Evolutionary conservation across 1,284 basidiomycete species (phyloP).

Genomic region (Thecaphora thlaspeos): DNA sequence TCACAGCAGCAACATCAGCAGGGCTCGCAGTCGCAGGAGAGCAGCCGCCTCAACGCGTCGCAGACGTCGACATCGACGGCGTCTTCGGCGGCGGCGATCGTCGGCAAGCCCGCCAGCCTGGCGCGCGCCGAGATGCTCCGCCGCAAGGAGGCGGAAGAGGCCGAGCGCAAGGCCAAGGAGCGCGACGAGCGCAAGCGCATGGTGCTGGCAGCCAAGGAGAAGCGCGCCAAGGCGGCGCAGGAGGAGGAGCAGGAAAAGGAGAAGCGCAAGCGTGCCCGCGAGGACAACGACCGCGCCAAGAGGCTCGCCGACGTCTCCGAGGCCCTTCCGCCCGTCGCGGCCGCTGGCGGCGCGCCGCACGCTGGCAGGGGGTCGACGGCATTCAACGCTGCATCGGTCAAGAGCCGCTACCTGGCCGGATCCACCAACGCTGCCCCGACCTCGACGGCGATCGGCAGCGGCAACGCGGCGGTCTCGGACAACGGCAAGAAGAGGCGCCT

Average conservation of each 20-base stretch:
- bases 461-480: constrained; percentile 5
- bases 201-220: constrained; percentile 33
- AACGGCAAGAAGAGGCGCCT: constrained; percentile 38
- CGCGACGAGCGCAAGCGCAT: constrained; percentile 36
- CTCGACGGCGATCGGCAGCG: constrained; percentile 12
- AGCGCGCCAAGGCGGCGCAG: constrained; percentile 26
- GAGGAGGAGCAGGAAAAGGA: constrained; percentile 31
- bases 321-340: not conserved
- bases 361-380: no score
- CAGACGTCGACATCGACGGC: constrained; percentile 11
- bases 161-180: constrained; percentile 37
- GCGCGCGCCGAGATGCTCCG: constrained; percentile 38
- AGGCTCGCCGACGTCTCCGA: not conserved
- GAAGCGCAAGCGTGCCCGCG: constrained; percentile 31
- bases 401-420: not conserved
- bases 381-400: no score
- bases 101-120: constrained; percentile 30
- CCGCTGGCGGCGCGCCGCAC: no score
- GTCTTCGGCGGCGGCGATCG: constrained; percentile 7
- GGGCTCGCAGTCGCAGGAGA: no score
- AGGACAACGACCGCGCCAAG: constrained; percentile 17
- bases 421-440: constrained; percentile 7
- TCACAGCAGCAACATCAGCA: no score
- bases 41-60: not conserved
- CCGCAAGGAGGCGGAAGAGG: constrained; percentile 38